Evolutionary conservation across 2,329 filamentous ascomycete species (phyloP).

Genomic region (Diatrype stigma): DNA sequence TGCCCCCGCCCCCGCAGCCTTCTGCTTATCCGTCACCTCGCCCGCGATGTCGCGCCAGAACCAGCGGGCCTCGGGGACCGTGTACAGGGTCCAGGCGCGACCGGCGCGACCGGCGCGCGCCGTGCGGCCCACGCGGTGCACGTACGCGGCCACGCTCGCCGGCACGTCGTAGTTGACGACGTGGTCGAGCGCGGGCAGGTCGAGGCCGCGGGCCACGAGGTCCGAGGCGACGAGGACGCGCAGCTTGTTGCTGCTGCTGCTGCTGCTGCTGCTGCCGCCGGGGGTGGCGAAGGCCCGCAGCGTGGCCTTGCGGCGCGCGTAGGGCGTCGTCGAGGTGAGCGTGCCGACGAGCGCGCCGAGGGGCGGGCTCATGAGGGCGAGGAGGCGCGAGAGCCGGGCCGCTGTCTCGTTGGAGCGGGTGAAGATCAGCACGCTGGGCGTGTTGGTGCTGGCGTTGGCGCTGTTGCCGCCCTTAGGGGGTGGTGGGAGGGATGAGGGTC

Average conservation of each 20-base stretch:
- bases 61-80: constrained; percentile 80
- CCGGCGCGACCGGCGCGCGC: constrained; percentile 75
- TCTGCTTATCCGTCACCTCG: too few relatives aligned
- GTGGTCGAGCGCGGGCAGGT: constrained; percentile 72
- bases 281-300: constrained; percentile 61
- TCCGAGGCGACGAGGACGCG: constrained; percentile 86
- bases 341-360: constrained; percentile 59
- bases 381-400: constrained; percentile 76
- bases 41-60: constrained; percentile 79
- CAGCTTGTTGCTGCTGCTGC: constrained; percentile 51
- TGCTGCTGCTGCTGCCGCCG: too few relatives aligned
- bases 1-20: constrained; percentile 34
- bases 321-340: constrained; percentile 75
- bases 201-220: constrained; percentile 86
- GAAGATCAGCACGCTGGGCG: constrained; percentile 68
- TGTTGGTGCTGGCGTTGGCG: constrained; percentile 3
- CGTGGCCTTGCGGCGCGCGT: constrained; percentile 62
- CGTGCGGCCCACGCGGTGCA: constrained; percentile 89
- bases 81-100: constrained; percentile 81
- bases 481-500: neutral
- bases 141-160: constrained; percentile 73
- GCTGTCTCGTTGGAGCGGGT: constrained; percentile 87
- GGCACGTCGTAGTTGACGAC: constrained; percentile 95
- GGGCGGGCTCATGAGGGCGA: constrained; percentile 64
- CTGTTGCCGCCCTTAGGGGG: constrained; percentile 4